Evolutionary conservation across 2,329 filamentous ascomycete genomes (phyloP), one percentile per base, ranked within the genome.

Genomic region (Epichloe glyceriae): DNA sequence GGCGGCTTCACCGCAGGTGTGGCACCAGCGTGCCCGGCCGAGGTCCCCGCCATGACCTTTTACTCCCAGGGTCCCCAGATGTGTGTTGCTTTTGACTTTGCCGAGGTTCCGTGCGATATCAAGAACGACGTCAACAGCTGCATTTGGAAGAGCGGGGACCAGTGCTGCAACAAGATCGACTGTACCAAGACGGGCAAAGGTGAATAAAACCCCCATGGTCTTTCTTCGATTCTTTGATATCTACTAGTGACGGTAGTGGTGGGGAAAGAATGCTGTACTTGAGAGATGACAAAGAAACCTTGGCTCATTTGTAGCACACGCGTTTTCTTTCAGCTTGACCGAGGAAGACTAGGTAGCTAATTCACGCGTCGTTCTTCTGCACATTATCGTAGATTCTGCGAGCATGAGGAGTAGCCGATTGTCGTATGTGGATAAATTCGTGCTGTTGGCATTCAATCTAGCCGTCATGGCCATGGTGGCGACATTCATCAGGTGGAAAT

Each of bases 41-140:
- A 53, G 14, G 39, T 38, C 22, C 50, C 52, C 8, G 51, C 53
- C 53, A 47, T 57, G 46, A 56, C 56, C 37, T 57, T 57, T 39
- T 52, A 55, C 50, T 40, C 50, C 15, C 49, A 52, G 46, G 51
- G 53, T 50, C 42, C 52, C 12, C 52, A 57, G 50, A 51, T 52
- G 38, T 56, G 55, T 37, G 50, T 53, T 17, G 47, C 49, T n/a
- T 53, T 50, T 15, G 49, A 54, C 17, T 46, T 58, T 11, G 40
- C 50, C 33, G 56, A 57, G 52, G 54, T 58, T 42, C 55, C 55
- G 5, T 58, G 56, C 47, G 51, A 58, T 17, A 49, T 56, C 40
- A 54, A 52, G 46, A 47, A 35, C 17, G 49, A 49, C 19, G 17
- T 7, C 6, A 58, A 58, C 46, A 57, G 50, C 48, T 57, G 56